Evolutionary conservation across 371 early-diverging fungal species (phyloP).

Genomic region (Cladochytrium tenue): DNA sequence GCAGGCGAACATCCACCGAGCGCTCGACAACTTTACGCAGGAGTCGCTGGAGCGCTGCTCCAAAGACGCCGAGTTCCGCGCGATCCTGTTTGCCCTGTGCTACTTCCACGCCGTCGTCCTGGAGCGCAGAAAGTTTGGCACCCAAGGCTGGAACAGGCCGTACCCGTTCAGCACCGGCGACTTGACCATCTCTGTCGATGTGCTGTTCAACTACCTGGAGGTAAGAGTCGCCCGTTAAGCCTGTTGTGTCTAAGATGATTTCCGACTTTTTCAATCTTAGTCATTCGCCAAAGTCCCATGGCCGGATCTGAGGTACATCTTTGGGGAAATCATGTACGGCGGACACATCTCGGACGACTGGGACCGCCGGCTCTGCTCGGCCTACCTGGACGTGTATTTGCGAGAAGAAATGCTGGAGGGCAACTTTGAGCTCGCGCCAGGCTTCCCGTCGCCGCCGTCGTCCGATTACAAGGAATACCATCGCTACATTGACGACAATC

Average conservation of each 20-base stretch:
- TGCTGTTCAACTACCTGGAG: constrained; percentile 66
- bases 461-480: constrained; percentile 65
- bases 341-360: constrained; percentile 67
- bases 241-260: not conserved
- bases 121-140: constrained; percentile 68
- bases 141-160: constrained; percentile 64
- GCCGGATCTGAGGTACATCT: constrained; percentile 64
- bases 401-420: constrained; percentile 62
- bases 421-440: constrained; percentile 59
- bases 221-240: constrained; percentile 1
- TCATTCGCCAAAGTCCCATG: constrained; percentile 64
- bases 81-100: constrained; percentile 59
- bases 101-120: constrained; percentile 69
- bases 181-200: constrained; percentile 58
- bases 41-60: constrained; percentile 62
- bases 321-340: constrained; percentile 71
- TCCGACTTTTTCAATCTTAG: not conserved
- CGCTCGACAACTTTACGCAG: constrained; percentile 64
- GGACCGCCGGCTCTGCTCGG: constrained; percentile 61
- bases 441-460: constrained; percentile 53
- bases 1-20: constrained; percentile 68
- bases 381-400: constrained; percentile 62
- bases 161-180: constrained; percentile 69
- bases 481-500: constrained; percentile 52
- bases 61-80: constrained; percentile 63